A percentile compares a stretch with the other conserved stretches of the same genome.
Conservation (phyloP, 371 early-diverging fungal genomes). For the Dichotomocladium elegans region DNA sequence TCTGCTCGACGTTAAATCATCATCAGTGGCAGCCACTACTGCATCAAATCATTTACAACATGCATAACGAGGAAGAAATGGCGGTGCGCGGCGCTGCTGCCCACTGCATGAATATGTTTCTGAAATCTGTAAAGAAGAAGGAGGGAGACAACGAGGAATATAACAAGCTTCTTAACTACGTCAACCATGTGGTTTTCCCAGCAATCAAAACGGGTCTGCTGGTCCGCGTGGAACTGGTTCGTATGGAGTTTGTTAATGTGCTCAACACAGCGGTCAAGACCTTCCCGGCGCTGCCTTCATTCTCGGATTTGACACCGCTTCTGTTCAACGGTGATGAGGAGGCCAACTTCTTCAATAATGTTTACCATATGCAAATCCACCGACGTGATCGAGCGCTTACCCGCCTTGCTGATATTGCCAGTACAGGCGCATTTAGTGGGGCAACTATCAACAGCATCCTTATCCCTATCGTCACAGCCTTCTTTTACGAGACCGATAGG, state of each 20-base stretch:
- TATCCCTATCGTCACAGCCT: constrained; percentile 80
- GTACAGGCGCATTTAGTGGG: constrained; percentile 40
- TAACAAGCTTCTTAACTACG: constrained; percentile 39
- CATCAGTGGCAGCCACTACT: constrained; percentile 89
- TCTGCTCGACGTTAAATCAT: constrained; percentile 55
- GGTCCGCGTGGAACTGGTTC: constrained; percentile 55
- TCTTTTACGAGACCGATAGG: constrained; percentile 76
- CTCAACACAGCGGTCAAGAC: constrained; percentile 61
- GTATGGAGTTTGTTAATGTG: constrained; percentile 67
- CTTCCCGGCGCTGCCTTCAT: constrained; percentile 55
- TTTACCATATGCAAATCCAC: constrained; percentile 92
- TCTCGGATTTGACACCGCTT: constrained; percentile 65
- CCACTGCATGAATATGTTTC: constrained; percentile 67
- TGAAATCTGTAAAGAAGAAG: constrained; percentile 40
- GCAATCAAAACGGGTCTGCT: constrained; percentile 73
- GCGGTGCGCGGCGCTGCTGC: constrained; percentile 83
- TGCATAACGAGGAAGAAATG: constrained; percentile 84
- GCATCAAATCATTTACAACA: constrained; percentile 77
- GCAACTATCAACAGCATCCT: constrained; percentile 71
- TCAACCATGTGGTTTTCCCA: constrained; percentile 68
- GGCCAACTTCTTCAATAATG: constrained; percentile 84
- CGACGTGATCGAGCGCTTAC: constrained; percentile 82
- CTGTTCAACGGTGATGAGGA: constrained; percentile 69
- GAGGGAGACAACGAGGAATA: constrained; percentile 37
- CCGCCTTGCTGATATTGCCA: constrained; percentile 63